These are phyloP conservation scores for Tillandsia fasciculata DNA, from an alignment of 176 grass and related monocot genomes.

Conservation along the genomic window DNA sequence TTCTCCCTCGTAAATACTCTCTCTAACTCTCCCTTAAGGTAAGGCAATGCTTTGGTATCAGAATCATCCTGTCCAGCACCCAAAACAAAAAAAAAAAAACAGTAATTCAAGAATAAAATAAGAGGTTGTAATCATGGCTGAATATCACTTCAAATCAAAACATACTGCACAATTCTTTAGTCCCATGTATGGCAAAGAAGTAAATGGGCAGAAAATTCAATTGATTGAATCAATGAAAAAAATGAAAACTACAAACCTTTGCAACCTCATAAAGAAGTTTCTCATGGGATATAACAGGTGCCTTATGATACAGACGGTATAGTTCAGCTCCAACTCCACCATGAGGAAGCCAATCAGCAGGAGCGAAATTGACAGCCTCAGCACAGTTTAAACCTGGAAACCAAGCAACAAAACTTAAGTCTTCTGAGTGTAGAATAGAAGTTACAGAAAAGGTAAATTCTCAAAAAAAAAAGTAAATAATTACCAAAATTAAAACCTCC, in stretches of 20 bases:
- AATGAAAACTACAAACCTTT: slow-evolving; percentile 27
- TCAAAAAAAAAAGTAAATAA: slow-evolving; percentile 8
- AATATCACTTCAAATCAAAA: too few species aligned
- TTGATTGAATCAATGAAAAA: background rate
- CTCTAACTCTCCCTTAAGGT: slow-evolving; percentile 66
- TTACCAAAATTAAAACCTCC: slow-evolving; percentile 94
- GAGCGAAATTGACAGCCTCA: slow-evolving; percentile 94
- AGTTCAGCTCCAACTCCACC: slow-evolving; percentile 79
- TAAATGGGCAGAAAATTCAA: background rate
- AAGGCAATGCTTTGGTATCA: slow-evolving; percentile 38
- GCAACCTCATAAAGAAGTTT: slow-evolving; percentile 72
- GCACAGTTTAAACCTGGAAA: slow-evolving; percentile 85
- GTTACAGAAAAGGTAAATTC: slow-evolving; percentile 8
- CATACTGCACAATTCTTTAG: too few species aligned
- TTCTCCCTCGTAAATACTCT: slow-evolving; percentile 63
- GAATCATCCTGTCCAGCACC: slow-evolving; percentile 40
- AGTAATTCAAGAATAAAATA: background rate
- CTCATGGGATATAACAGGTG: slow-evolving; percentile 80
- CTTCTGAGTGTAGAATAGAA: background rate
- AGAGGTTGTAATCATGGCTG: background rate
- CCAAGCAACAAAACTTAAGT: background rate
- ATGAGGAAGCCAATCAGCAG: slow-evolving; percentile 90
- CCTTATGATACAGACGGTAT: slow-evolving; percentile 67
- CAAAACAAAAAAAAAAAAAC: slow-evolving; percentile 4
- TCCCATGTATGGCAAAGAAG: background rate